Evolutionary conservation across 2,329 filamentous ascomycete genomes (phyloP).

Genomic region (Scedosporium aurantiacum): DNA sequence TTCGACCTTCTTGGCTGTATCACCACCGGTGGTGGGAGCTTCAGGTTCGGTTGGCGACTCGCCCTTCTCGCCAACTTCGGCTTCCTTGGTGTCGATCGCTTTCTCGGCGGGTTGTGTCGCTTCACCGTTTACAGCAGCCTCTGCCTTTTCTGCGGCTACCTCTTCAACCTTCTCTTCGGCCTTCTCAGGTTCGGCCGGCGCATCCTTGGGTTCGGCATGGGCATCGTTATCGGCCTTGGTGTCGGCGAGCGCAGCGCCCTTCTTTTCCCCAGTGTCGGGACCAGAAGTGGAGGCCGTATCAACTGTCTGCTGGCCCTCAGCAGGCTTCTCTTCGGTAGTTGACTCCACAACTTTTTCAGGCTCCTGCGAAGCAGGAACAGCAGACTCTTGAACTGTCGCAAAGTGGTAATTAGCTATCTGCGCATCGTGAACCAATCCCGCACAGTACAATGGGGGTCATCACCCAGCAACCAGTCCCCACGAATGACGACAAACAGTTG

Average conservation of each 20-base stretch:
- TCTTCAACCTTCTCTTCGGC: slow-evolving; percentile 13
- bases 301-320: slow-evolving; percentile 20
- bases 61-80: neutral
- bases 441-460: neutral
- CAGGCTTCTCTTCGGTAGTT: slow-evolving; percentile 11
- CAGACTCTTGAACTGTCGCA: neutral
- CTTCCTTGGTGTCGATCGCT: neutral
- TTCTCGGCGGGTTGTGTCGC: neutral
- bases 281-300: slow-evolving; percentile 16
- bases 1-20: neutral
- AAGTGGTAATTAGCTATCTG: neutral
- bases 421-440: neutral
- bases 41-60: neutral
- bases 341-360: slow-evolving; percentile 14
- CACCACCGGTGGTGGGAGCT: neutral
- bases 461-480: neutral
- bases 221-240: slow-evolving; percentile 6
- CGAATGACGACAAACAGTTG: neutral
- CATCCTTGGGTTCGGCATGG: neutral
- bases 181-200: slow-evolving; percentile 12
- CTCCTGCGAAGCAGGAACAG: slow-evolving; percentile 9
- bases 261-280: slow-evolving; percentile 25
- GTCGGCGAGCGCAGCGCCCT: slow-evolving; percentile 10
- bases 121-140: neutral
- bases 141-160: neutral